These are phyloP conservation scores for Talaromyces verruculosus DNA, from an alignment of 2,329 filamentous ascomycete genomes.

Conservation along the genomic window DNA sequence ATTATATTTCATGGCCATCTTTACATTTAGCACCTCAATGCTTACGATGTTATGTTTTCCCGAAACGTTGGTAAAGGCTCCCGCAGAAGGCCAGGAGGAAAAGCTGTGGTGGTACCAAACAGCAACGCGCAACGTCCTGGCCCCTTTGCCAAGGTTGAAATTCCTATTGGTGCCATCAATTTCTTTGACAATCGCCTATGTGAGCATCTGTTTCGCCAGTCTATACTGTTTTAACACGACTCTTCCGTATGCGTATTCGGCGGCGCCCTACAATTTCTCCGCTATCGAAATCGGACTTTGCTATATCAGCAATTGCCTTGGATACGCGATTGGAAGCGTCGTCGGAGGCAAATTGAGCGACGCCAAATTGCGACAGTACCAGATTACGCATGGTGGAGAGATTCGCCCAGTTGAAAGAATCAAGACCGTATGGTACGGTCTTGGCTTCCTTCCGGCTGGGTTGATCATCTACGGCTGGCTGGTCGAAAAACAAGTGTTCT, in stretches of 20 bases:
- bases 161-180: constrained; percentile 13
- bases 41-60: constrained; percentile 34
- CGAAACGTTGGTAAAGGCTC: neutral
- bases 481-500: constrained; percentile 6
- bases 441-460: constrained; percentile 8
- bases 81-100: neutral
- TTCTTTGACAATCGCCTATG: constrained; percentile 2
- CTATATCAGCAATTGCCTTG: constrained; percentile 18
- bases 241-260: constrained; percentile 14
- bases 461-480: constrained; percentile 15
- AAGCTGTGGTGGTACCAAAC: neutral
- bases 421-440: constrained; percentile 9
- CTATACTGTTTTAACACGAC: constrained; percentile 15
- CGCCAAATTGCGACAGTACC: constrained; percentile 7
- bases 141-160: constrained; percentile 9
- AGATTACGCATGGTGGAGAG: constrained; percentile 7
- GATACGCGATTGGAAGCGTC: constrained; percentile 13
- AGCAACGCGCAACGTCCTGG: constrained; percentile 1
- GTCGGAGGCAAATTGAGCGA: constrained; percentile 14
- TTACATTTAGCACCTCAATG: constrained; percentile 30
- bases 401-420: neutral
- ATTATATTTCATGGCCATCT: constrained; percentile 43
- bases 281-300: constrained; percentile 15
- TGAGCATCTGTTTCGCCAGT: constrained; percentile 15
- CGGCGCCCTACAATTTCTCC: constrained; percentile 14